Conservation (phyloP, 2,329 filamentous ascomycete species). For the Sclerotinia glacialis region DNA sequence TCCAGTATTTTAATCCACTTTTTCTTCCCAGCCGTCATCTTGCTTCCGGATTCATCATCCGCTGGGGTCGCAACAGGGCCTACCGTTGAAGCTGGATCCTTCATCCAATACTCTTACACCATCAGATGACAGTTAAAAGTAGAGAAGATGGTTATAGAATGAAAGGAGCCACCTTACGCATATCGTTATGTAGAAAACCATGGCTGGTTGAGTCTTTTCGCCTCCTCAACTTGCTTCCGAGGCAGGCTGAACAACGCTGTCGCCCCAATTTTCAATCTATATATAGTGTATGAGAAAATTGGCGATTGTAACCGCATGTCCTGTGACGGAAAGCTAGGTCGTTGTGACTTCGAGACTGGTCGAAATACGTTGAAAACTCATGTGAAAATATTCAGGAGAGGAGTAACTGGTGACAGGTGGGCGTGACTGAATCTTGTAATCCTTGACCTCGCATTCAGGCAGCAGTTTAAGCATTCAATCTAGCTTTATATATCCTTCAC, state of each 20-base stretch:
- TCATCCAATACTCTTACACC: slow-evolving; percentile 8
- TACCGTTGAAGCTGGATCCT: slow-evolving; percentile 18
- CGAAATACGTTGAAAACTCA: slow-evolving; percentile 11
- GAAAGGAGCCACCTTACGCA: neutral
- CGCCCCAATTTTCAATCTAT: slow-evolving; percentile 20
- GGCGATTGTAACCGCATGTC: slow-evolving; percentile 18
- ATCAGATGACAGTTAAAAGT: neutral
- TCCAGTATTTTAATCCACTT: neutral
- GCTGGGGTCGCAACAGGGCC: neutral
- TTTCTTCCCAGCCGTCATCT: slow-evolving; percentile 4
- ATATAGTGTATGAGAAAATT: slow-evolving; percentile 15
- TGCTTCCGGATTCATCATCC: neutral
- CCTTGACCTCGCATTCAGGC: slow-evolving; percentile 22
- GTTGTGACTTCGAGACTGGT: slow-evolving; percentile 19
- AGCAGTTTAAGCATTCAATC: slow-evolving; percentile 21
- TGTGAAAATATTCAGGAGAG: slow-evolving; percentile 8
- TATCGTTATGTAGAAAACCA: slow-evolving; percentile 8
- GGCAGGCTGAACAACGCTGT: slow-evolving; percentile 19
- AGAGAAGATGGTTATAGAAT: neutral
- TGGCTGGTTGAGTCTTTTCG: neutral
- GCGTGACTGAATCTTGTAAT: slow-evolving; percentile 15
- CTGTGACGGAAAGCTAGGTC: slow-evolving; percentile 9
- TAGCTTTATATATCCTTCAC: neutral
- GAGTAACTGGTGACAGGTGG: slow-evolving; percentile 19
- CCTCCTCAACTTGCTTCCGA: neutral